phyloP scores from a whole-genome alignment of 2,329 filamentous ascomycete species.

The Didymella pinodella region DNA sequence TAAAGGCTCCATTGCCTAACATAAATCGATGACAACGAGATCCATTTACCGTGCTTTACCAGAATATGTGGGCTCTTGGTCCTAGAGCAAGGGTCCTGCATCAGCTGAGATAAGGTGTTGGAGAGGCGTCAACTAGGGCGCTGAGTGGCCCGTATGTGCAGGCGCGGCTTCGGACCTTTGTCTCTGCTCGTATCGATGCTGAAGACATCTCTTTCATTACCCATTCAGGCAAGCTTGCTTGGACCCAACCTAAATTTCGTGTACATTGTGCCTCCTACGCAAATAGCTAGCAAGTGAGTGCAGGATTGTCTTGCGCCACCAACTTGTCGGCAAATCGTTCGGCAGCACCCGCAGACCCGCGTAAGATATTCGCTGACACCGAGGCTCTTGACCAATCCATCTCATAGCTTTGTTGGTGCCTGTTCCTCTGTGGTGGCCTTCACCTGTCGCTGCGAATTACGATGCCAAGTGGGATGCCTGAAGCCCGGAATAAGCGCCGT shows the following conservation, averaged over 20 bases:
- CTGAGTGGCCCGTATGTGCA: not conserved
- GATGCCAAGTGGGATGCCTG: not conserved
- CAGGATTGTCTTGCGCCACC: not conserved
- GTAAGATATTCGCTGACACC: not conserved
- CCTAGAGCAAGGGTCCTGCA: not conserved
- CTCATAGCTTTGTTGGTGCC: not conserved
- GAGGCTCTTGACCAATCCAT: not conserved
- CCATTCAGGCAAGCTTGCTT: not conserved
- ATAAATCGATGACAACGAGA: not conserved
- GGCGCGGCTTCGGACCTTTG: not conserved
- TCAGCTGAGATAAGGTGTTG: slow-evolving; percentile 2
- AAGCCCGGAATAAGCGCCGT: not conserved
- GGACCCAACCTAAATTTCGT: not conserved
- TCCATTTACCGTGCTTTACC: not conserved
- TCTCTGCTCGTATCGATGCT: not conserved
- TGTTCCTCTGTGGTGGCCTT: not conserved
- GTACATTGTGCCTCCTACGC: not conserved
- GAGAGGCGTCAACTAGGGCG: not conserved
- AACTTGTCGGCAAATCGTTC: not conserved
- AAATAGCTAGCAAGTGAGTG: not conserved
- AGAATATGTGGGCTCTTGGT: not conserved
- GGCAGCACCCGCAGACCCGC: not conserved
- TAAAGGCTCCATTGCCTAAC: not conserved
- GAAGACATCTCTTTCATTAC: not conserved
- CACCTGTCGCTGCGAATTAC: not conserved